Conservation (phyloP, 345 rosid species). For the Ceriops zippeliana region DNA sequence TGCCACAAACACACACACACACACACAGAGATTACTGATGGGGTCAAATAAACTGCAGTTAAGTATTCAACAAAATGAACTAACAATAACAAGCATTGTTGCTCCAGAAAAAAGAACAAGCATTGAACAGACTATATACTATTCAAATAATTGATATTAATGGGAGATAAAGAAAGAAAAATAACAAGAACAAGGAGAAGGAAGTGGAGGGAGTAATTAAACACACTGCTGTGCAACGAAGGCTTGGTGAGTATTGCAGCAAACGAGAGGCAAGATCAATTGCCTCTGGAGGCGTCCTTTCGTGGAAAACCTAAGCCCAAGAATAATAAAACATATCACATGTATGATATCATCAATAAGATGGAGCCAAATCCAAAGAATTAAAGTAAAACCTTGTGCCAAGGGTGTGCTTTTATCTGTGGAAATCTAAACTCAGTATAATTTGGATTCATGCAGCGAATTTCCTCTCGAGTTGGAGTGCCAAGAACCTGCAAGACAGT, state of each 20-base stretch:
- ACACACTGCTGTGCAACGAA: constrained; percentile 35
- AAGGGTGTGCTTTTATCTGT: constrained; percentile 37
- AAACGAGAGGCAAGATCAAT: constrained; percentile 35
- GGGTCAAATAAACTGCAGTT: neutral
- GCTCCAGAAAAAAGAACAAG: neutral
- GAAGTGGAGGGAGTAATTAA: neutral
- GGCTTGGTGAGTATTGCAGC: constrained; percentile 34
- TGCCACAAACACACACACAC: neutral
- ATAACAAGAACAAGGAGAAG: neutral
- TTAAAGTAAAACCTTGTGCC: constrained; percentile 29
- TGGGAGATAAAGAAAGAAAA: neutral
- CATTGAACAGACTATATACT: neutral
- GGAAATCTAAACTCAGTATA: constrained; percentile 38
- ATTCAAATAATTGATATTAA: neutral
- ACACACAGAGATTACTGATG: neutral
- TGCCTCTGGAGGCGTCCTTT: constrained; percentile 38
- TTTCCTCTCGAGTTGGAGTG: constrained; percentile 37
- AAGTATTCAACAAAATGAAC: neutral
- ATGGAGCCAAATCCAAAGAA: neutral
- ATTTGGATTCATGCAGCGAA: constrained; percentile 38
- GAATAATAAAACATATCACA: neutral
- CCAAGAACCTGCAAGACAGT: constrained; percentile 28
- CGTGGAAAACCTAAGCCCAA: constrained; percentile 29
- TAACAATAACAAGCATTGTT: neutral
- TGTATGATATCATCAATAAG: neutral